A percentile compares a stretch with the other conserved stretches of the same genome.
Evolutionary conservation across 1,284 basidiomycete genomes (phyloP).

Genomic region (Omphalotus olearius): DNA sequence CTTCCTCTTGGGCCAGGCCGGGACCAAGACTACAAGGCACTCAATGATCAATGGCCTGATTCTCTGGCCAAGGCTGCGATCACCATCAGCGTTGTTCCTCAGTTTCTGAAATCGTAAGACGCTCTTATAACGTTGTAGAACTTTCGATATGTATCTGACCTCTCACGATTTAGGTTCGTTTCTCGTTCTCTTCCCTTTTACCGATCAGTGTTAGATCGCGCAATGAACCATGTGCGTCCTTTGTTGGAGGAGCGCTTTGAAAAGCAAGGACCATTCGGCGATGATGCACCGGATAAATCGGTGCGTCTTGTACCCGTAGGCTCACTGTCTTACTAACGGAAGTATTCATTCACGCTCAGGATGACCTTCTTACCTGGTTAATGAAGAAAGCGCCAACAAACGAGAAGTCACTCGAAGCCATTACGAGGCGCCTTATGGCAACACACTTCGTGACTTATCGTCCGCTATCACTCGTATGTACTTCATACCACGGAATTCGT

Average conservation of each 20-base stretch:
- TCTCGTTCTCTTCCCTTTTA: too few species aligned
- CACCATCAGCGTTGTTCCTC: conserved; percentile 4
- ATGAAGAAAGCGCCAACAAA: conserved; percentile 21
- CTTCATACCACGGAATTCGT: conserved; percentile 7
- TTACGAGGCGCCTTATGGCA: conserved; percentile 16
- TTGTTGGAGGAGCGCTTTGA: conserved; percentile 37
- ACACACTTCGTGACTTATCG: conserved; percentile 17
- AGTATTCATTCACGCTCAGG: conserved; percentile 14
- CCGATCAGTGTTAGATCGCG: conserved; percentile 23
- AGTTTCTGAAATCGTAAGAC: conserved; percentile 7
- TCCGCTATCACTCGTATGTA: too few species aligned
- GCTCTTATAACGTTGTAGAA: neutral
- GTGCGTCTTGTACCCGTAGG: conserved; percentile 15
- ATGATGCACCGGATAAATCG: conserved; percentile 27
- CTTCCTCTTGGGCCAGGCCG: neutral
- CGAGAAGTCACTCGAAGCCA: conserved; percentile 16
- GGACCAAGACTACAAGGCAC: neutral
- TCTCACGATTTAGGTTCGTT: too few species aligned
- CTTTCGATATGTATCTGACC: too few species aligned
- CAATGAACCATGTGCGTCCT: conserved; percentile 29
- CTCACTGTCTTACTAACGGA: neutral
- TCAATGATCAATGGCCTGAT: neutral
- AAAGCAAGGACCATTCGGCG: conserved; percentile 31
- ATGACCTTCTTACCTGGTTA: conserved; percentile 27
- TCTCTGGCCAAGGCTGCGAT: neutral